These are phyloP conservation scores for Colletotrichum sp. DNA, from an alignment of 2,329 filamentous ascomycete species.

Conservation along the genomic window DNA sequence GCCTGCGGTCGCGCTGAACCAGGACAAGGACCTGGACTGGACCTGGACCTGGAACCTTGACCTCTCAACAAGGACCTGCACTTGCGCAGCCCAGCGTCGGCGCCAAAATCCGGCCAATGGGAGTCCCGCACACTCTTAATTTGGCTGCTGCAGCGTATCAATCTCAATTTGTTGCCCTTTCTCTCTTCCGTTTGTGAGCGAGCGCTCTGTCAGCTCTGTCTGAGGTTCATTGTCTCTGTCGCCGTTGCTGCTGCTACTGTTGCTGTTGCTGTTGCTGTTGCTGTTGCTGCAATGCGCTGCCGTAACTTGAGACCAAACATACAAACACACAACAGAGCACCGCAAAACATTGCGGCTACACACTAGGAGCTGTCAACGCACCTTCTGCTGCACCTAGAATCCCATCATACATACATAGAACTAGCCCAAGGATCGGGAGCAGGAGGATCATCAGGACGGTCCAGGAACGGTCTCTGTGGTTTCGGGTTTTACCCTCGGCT, in stretches of 20 bases:
- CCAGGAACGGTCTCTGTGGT: background rate
- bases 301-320: background rate
- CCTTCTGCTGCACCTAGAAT: background rate
- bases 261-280: background rate
- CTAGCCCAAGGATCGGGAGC: background rate
- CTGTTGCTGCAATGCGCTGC: background rate
- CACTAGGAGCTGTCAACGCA: background rate
- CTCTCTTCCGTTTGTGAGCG: background rate
- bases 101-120: conserved; percentile 17
- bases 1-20: background rate
- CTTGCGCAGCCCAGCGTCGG: background rate
- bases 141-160: conserved; percentile 2
- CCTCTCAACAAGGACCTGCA: background rate
- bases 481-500: background rate
- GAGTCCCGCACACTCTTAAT: background rate
- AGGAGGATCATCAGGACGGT: background rate
- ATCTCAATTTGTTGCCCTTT: background rate
- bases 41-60: background rate
- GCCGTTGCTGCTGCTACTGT: background rate
- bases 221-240: background rate
- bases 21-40: background rate
- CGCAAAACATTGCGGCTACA: background rate
- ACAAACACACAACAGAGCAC: background rate
- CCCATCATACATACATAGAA: background rate
- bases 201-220: background rate